phyloP scores from a whole-genome alignment of 2,329 filamentous ascomycete genomes.

The Exophiala viscosa region DNA sequence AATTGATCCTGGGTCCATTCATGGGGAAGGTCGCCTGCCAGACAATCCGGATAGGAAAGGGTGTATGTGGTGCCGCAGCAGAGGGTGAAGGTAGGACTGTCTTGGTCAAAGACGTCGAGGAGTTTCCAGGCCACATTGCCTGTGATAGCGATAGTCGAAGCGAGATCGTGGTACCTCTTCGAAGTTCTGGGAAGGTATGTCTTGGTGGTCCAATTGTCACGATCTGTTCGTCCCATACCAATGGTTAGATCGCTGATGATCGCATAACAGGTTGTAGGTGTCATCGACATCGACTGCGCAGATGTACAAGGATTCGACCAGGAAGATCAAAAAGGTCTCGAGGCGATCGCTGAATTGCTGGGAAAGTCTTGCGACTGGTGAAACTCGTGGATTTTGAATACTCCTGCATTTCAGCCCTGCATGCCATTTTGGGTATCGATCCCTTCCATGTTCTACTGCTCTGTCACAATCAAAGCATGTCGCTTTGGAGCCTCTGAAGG shows the following conservation, averaged over 20 bases:
- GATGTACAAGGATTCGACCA: slow-evolving; percentile 44
- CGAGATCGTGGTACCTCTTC: slow-evolving; percentile 49
- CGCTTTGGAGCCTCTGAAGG: neutral
- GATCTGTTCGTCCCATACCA: neutral
- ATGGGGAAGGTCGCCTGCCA: slow-evolving; percentile 49
- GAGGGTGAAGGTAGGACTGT: slow-evolving; percentile 36
- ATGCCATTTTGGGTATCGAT: slow-evolving; percentile 4
- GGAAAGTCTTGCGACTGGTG: slow-evolving; percentile 42
- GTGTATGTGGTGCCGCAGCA: slow-evolving; percentile 47
- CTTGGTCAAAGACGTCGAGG: slow-evolving; percentile 42
- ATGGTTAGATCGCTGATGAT: neutral
- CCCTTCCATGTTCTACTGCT: slow-evolving; percentile 4
- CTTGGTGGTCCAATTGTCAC: neutral
- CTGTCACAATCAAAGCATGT: neutral
- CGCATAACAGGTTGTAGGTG: slow-evolving; percentile 41
- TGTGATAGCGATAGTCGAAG: slow-evolving; percentile 48
- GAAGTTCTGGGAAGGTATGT: slow-evolving; percentile 39
- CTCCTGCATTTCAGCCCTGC: slow-evolving; percentile 1
- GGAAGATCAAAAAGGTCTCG: slow-evolving; percentile 41
- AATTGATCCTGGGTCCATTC: slow-evolving; percentile 46
- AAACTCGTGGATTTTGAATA: slow-evolving; percentile 1
- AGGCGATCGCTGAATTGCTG: slow-evolving; percentile 40
- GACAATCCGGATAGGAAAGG: slow-evolving; percentile 43
- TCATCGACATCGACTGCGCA: slow-evolving; percentile 49
- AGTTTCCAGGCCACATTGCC: slow-evolving; percentile 48